Evolutionary conservation across 1,139 yeast species (phyloP), one percentile per base, ranked within the genome.

Genomic region (Candida glucosophila): DNA sequence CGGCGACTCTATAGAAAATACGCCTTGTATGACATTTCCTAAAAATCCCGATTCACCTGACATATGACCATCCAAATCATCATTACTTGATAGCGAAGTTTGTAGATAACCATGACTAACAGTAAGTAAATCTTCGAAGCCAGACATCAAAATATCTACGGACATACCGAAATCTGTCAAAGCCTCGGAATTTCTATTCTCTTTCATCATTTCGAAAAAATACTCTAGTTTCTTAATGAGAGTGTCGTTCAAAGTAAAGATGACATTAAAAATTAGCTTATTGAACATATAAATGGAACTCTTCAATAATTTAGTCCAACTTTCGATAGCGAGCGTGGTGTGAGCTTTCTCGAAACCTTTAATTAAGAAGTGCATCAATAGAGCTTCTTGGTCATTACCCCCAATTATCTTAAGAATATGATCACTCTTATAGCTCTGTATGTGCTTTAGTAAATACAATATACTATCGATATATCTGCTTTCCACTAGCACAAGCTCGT

Each of bases 21-120:
- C 95, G 3, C 95, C 95, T 36, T 82, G 86, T 25, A 80, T 78
- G 8, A 82, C 88, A 31, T 72, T 73, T 0, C 85, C 85, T 35
- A 81, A 69, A 44, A 81, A 79, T 0, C 81, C 78, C 5, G 66
- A 43, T 14, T 66, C 68, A 9, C 35, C 36, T n/a, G 33, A 29
- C 9, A 19, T 26, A 12, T 28, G 26, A 18, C 32, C 29, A 2
- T 35, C 31, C 18, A 35, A 37, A 14, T 49, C 48, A 7, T 37
- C 40, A 15, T 33, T 41, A 20, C 31, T 27, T 17, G 37, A 43
- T 21, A 54, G 34, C 30, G 64, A 52, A 2, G 62, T 55, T 34
- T 50, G 41, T 29, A 70, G 49, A 41, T 62, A 77, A 31, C 73
- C 66, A 43, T 80, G 85, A n/a, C 83, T 68, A 2, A 70, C 64